Conservation (phyloP, 257 asterid species). For the Leonotis leonurus region DNA sequence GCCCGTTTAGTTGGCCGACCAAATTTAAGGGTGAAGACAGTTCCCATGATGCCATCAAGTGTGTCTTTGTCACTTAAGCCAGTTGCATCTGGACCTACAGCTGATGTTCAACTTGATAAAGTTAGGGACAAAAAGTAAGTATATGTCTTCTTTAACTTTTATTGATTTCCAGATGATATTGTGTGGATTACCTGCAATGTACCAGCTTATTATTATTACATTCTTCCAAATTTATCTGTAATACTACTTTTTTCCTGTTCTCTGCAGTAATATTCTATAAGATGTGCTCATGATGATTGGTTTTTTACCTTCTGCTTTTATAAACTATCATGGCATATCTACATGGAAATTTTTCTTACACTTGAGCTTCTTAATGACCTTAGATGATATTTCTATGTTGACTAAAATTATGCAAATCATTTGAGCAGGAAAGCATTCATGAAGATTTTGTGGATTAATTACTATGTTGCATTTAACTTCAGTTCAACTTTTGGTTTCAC, state of each 20-base stretch:
- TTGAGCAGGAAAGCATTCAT: no score
- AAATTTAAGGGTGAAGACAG: constrained; percentile 41
- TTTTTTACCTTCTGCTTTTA: no score
- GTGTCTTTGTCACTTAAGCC: constrained; percentile 50
- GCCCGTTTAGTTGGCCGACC: constrained; percentile 54
- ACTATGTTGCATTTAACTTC: neutral
- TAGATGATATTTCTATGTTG: neutral
- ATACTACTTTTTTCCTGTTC: no score
- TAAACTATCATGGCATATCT: neutral
- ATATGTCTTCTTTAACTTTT: constrained; percentile 1
- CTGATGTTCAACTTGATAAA: constrained; percentile 44
- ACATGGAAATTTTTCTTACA: neutral
- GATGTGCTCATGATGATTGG: no score
- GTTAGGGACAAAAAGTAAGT: constrained; percentile 66
- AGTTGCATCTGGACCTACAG: constrained; percentile 27
- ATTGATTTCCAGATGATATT: neutral
- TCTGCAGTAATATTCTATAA: no score
- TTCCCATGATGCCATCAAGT: constrained; percentile 43
- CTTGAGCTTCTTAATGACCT: neutral
- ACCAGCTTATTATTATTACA: no score
- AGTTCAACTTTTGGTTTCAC: neutral
- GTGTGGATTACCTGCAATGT: no score
- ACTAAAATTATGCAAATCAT: no score
- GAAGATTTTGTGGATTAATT: no score
- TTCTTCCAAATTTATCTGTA: no score